These are phyloP conservation scores for Bruguiera sexangula DNA, from an alignment of 345 rosid genomes.

Conservation along the genomic window DNA sequence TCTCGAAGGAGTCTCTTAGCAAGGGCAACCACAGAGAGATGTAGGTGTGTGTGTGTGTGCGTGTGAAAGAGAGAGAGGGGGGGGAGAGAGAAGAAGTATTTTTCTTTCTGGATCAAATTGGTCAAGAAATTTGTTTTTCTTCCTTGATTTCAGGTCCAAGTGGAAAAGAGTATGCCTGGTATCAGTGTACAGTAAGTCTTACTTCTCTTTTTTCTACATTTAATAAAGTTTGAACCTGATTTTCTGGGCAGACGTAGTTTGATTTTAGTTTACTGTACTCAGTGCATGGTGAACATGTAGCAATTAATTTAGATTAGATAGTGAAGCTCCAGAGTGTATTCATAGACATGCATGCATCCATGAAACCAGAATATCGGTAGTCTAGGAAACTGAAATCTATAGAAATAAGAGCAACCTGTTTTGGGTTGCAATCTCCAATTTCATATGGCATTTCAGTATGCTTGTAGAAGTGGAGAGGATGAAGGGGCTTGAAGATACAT, in stretches of 20 bases:
- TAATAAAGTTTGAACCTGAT: background rate
- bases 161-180: slow-evolving; percentile 97
- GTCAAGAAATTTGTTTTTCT: slow-evolving; percentile 7
- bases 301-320: background rate
- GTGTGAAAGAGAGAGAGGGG: background rate
- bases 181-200: slow-evolving; percentile 86
- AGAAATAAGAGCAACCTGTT: no score
- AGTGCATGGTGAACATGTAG: background rate
- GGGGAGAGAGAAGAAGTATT: background rate
- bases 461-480: background rate
- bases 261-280: background rate
- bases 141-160: slow-evolving; percentile 58
- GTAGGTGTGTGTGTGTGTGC: background rate
- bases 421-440: no score
- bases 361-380: no score
- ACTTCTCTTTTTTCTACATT: background rate
- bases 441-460: background rate
- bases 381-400: no score
- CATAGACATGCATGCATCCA: background rate
- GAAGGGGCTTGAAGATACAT: background rate
- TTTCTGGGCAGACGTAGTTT: background rate
- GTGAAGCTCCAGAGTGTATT: background rate
- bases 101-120: background rate
- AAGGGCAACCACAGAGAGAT: background rate
- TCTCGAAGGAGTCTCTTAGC: background rate